Conservation (phyloP, 2,329 filamentous ascomycete genomes). For the Penicillium olsonii region DNA sequence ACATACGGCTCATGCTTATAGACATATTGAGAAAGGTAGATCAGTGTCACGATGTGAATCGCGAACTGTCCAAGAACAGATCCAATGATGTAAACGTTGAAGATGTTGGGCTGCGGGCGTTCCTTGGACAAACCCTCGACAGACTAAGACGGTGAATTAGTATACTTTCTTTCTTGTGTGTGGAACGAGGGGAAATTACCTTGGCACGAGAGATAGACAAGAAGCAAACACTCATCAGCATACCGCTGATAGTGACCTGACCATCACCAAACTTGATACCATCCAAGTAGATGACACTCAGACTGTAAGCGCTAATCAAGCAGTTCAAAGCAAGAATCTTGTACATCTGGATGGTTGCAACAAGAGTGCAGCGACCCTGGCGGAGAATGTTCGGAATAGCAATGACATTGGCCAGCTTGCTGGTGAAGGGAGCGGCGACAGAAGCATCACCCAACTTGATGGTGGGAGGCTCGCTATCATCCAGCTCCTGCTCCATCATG, state of each 20-base stretch:
- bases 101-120: slow-evolving; percentile 96
- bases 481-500: slow-evolving; percentile 88
- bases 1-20: slow-evolving; percentile 82
- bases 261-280: slow-evolving; percentile 99
- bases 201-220: slow-evolving; percentile 96
- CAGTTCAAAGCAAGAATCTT: slow-evolving; percentile 98
- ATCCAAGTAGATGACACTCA: slow-evolving; percentile 94
- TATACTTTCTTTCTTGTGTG: neutral
- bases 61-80: slow-evolving; percentile 97
- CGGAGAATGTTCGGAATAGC: slow-evolving; percentile 98
- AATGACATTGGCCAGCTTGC: slow-evolving; percentile 94
- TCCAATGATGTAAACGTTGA: slow-evolving; percentile 98
- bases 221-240: slow-evolving; percentile 99
- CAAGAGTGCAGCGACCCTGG: slow-evolving; percentile 93
- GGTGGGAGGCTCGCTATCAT: slow-evolving; percentile 86
- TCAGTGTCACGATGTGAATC: slow-evolving; percentile 88
- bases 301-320: slow-evolving; percentile 93
- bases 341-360: slow-evolving; percentile 99
- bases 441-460: slow-evolving; percentile 98
- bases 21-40: slow-evolving; percentile 90
- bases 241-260: slow-evolving; percentile 97
- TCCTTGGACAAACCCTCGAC: slow-evolving; percentile 96
- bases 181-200: slow-evolving; percentile 43
- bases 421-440: slow-evolving; percentile 95
- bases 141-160: slow-evolving; percentile 51